These are phyloP conservation scores for Colletotrichum sojae DNA, from an alignment of 2,329 filamentous ascomycete species.

Conservation along the genomic window DNA sequence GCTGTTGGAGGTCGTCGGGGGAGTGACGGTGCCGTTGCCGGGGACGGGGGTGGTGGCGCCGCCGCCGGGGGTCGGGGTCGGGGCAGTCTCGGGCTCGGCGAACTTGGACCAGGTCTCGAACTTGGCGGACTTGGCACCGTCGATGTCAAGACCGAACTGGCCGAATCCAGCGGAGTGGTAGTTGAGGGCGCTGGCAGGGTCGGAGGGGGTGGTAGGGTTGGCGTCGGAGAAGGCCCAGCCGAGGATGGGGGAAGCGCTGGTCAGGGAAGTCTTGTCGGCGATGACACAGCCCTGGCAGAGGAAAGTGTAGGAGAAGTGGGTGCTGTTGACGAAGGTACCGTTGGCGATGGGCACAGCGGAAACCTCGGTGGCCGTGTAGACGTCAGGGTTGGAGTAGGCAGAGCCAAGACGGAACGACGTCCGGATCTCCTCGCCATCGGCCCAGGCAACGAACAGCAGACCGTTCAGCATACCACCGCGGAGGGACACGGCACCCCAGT, in stretches of 20 bases:
- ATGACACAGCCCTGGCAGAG: conserved; percentile 62
- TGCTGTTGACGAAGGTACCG: conserved; percentile 66
- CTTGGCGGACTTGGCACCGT: conserved; percentile 51
- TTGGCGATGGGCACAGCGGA: conserved; percentile 61
- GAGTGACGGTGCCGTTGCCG: conserved; percentile 45
- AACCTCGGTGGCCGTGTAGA: conserved; percentile 57
- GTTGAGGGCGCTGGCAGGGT: conserved; percentile 51
- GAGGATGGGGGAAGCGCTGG: conserved; percentile 48
- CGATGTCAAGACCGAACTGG: conserved; percentile 51
- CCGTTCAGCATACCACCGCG: conserved; percentile 62
- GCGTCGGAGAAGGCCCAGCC: conserved; percentile 57
- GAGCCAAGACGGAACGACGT: conserved; percentile 49
- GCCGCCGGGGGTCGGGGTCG: conserved; percentile 27
- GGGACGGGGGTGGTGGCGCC: conserved; percentile 38
- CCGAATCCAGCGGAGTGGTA: conserved; percentile 59
- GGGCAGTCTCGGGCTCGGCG: conserved; percentile 22
- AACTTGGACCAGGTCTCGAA: conserved; percentile 38
- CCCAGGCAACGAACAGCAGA: conserved; percentile 65
- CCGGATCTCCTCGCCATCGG: conserved; percentile 58
- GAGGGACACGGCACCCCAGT: conserved; percentile 65
- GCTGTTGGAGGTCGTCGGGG: conserved; percentile 45
- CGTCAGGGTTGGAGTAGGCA: conserved; percentile 61
- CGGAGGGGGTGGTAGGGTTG: conserved; percentile 49
- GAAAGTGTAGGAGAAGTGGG: conserved; percentile 68
- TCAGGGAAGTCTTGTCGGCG: conserved; percentile 50